Percentiles rank a stretch among this genome's conserved stretches.
Conservation (phyloP, 352 stramenopile genomes). For the Pythium scleroteichum region DNA sequence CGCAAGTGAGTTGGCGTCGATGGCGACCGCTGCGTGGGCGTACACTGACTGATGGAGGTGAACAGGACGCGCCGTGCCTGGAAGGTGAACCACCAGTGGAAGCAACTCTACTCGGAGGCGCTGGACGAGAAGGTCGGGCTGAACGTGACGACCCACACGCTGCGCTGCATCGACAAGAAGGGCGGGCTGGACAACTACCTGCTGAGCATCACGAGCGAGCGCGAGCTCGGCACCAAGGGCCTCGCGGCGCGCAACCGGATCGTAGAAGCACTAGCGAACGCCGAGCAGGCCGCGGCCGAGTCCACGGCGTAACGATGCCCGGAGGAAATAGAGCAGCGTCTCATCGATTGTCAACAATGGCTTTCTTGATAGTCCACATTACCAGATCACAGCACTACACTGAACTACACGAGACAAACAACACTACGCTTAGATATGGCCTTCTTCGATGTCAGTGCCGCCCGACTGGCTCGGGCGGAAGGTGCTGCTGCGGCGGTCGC, state of each 20-base stretch:
- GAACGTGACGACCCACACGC: slow-evolving; percentile 91
- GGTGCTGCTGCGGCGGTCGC: slow-evolving; percentile 1
- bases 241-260: slow-evolving; percentile 61
- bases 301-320: slow-evolving; percentile 7
- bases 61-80: slow-evolving; percentile 85
- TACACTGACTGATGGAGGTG: neutral
- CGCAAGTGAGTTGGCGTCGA: slow-evolving; percentile 59
- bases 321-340: slow-evolving; percentile 1
- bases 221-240: slow-evolving; percentile 71
- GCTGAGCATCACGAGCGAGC: slow-evolving; percentile 86
- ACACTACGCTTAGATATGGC: slow-evolving; percentile 23
- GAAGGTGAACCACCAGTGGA: slow-evolving; percentile 94
- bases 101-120: slow-evolving; percentile 86
- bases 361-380: no score
- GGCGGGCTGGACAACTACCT: slow-evolving; percentile 95
- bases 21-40: no score
- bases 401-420: neutral
- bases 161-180: slow-evolving; percentile 93
- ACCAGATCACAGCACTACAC: neutral
- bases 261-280: slow-evolving; percentile 41
- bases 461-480: slow-evolving; percentile 8
- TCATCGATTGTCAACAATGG: neutral
- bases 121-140: slow-evolving; percentile 93
- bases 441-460: slow-evolving; percentile 16
- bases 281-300: slow-evolving; percentile 23